Conservation (phyloP, 768 basidiomycete genomes). For the Lactarius akahatsu region DNA sequence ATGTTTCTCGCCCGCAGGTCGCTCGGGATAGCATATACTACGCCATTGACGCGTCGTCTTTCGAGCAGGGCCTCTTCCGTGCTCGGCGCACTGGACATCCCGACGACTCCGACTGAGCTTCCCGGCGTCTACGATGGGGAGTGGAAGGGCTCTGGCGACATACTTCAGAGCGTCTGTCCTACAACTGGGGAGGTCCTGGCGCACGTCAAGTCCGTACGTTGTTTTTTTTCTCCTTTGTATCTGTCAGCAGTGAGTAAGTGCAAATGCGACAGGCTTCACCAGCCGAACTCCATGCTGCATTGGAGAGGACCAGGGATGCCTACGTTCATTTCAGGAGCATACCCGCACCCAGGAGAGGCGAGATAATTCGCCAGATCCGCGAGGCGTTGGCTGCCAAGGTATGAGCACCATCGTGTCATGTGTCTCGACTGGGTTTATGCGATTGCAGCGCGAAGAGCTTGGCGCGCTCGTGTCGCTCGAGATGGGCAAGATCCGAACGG, state of each 20-base stretch:
- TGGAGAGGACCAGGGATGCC: conserved; percentile 74
- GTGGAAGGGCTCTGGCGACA: conserved; percentile 76
- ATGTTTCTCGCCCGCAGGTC: conserved; percentile 24
- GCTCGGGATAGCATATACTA: conserved; percentile 21
- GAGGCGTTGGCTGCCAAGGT: conserved; percentile 80
- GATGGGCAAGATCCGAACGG: conserved; percentile 89
- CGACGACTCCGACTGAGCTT: conserved; percentile 51
- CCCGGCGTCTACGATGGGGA: conserved; percentile 79
- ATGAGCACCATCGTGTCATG: not conserved
- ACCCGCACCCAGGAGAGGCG: conserved; percentile 86
- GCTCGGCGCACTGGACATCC: conserved; percentile 63
- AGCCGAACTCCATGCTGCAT: conserved; percentile 64
- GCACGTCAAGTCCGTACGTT: conserved; percentile 62
- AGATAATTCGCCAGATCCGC: conserved; percentile 84
- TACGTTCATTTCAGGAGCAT: conserved; percentile 67
- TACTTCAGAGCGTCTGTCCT: conserved; percentile 73
- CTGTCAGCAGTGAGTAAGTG: not conserved
- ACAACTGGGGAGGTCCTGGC: conserved; percentile 86
- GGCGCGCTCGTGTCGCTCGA: conserved; percentile 84
- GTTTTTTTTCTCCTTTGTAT: not conserved
- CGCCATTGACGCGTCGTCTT: conserved; percentile 44
- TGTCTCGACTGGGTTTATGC: not conserved
- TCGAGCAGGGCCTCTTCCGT: conserved; percentile 71
- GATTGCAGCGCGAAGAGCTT: conserved; percentile 63
- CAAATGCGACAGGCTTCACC: conserved; percentile 54